These are phyloP conservation scores for Trichoderma simmonsii DNA, from an alignment of 2,329 filamentous ascomycete genomes.

Conservation along the genomic window DNA sequence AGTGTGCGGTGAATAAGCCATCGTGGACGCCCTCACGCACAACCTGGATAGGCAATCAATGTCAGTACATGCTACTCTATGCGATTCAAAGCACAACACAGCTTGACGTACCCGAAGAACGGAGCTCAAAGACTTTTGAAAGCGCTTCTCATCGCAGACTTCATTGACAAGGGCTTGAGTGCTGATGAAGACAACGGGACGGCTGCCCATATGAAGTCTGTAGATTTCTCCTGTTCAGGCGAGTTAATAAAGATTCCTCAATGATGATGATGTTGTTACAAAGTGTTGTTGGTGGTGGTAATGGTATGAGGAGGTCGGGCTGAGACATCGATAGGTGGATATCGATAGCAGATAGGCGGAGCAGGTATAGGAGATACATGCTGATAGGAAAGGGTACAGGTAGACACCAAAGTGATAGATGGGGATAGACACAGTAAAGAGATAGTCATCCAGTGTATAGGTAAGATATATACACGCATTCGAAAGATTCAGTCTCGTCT, in stretches of 20 bases:
- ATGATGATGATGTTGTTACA: background rate
- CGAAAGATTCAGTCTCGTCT: constrained; percentile 19
- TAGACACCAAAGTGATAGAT: background rate
- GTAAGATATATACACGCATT: background rate
- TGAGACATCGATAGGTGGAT: background rate
- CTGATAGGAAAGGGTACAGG: background rate
- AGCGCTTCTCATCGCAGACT: constrained; percentile 63
- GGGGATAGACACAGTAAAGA: background rate
- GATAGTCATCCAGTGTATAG: too few species aligned
- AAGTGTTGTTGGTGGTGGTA: background rate
- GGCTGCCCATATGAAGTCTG: constrained; percentile 50
- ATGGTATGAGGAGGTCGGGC: background rate
- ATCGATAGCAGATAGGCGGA: background rate
- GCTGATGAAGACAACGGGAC: constrained; percentile 48
- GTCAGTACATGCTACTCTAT: background rate
- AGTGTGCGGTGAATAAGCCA: constrained; percentile 61
- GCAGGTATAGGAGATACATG: background rate
- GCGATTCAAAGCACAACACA: background rate
- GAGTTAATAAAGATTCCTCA: background rate
- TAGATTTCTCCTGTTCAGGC: constrained; percentile 53
- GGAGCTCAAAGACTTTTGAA: constrained; percentile 54
- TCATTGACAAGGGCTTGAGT: constrained; percentile 59
- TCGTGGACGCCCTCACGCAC: constrained; percentile 60
- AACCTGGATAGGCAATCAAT: constrained; percentile 32
- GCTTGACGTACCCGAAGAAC: constrained; percentile 39